Conservation (phyloP, 345 rosid genomes). For the Aquilaria sinensis region DNA sequence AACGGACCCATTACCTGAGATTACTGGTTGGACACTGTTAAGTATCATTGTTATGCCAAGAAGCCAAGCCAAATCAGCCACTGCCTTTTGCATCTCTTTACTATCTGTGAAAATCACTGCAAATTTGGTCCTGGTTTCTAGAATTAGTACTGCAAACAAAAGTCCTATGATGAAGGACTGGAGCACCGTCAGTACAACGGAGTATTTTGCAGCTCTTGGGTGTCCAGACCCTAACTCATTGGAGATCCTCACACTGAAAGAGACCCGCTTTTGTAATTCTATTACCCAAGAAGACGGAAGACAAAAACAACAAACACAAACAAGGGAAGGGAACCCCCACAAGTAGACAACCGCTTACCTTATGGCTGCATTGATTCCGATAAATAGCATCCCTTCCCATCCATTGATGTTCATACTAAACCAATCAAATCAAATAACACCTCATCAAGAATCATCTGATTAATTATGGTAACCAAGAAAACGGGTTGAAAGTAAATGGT, state of each 20-base stretch:
- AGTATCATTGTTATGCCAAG: slow-evolving; percentile 78
- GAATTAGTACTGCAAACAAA: slow-evolving; percentile 34
- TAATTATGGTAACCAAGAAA: too few relatives aligned
- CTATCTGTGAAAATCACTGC: slow-evolving; percentile 69
- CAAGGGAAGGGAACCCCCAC: background rate
- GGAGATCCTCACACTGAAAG: slow-evolving; percentile 65
- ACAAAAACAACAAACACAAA: background rate
- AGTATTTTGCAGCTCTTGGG: slow-evolving; percentile 85
- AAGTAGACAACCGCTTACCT: slow-evolving; percentile 31
- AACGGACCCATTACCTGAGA: slow-evolving; percentile 45
- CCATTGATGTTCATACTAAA: slow-evolving; percentile 96
- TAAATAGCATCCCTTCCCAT: slow-evolving; percentile 95
- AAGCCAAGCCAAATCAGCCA: slow-evolving; percentile 58
- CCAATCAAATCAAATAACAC: slow-evolving; percentile 9
- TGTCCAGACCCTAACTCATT: slow-evolving; percentile 90
- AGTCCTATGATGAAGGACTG: slow-evolving; percentile 72
- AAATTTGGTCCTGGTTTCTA: slow-evolving; percentile 51
- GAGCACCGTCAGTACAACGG: slow-evolving; percentile 44
- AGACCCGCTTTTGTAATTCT: background rate
- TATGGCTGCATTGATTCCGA: slow-evolving; percentile 89
- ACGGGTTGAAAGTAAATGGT: too few relatives aligned
- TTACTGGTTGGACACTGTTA: slow-evolving; percentile 82
- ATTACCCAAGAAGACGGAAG: background rate
- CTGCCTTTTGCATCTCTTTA: slow-evolving; percentile 47
- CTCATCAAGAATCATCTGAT: background rate